Evolutionary conservation across 139 green algal species (phyloP), one percentile per base, ranked within the genome.

Genomic region (Klebsormidium nitens): DNA sequence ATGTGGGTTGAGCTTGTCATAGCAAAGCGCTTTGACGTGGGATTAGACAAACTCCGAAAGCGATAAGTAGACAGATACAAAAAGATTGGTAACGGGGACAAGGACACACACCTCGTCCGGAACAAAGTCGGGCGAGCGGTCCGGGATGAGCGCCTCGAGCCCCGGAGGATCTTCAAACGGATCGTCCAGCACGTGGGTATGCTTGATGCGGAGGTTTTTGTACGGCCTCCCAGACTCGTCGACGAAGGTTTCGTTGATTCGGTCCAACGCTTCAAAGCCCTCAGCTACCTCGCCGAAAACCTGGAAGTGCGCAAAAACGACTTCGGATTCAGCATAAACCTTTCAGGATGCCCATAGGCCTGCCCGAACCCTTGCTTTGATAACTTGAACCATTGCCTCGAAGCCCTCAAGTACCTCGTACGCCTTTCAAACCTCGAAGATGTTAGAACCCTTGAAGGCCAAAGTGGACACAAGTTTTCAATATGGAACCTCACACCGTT

Each of bases 101-200:
- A n/a, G n/a, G n/a, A n/a, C n/a, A 64, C 65, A 4, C 57, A 72
- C 59, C 40, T 64, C 59, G 19, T 37, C 58, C 19, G 50, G 38
- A 11, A 35, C 17, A 23, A 75, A 19, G 38, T 31, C 19, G 14
- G 77, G 80, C 4, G 78, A 83, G 1, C 28, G 28, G 3, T 94
- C 87, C 2, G 93, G 94, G 0, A 97, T 89, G 42, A 88, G 80
- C 0, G 81, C 80, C 8, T 74, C 85, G 65, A 99, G 81, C 26
- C 84, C 76, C 0, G 82, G 75, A 0, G 91, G 91, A 69, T 98
- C 90, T 4, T 90, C 84, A 46, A 91, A 96, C 0, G 95, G 95
- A 73, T 99, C 95, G 49, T 99, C 95, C 64, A 99, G 84, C 2
- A 99, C 63, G 23, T 95, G 87, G 34, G 92, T 95, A 78, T 96